Base-by-base conservation (phyloP, 2,329 filamentous ascomycete genomes). In the Xylariaceae sp. region DNA sequence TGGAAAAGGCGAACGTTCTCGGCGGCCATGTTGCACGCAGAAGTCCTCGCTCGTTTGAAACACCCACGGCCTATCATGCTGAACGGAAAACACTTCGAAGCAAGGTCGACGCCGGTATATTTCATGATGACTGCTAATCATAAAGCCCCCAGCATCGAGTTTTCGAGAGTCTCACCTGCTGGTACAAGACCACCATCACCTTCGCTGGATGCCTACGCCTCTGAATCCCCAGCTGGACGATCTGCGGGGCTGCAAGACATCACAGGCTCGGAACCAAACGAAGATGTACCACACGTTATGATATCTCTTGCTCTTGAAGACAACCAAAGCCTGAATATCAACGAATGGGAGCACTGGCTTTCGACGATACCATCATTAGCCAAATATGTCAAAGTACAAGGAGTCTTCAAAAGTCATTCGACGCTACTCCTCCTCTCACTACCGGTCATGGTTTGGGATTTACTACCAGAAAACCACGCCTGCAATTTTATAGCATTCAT, bases 81-180 rank as follows among this genome's bases (percentile, higher is more conserved):
- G 50, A 78, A 80, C 48, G 77, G 77, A 39, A 76, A 72, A 57
- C 68, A 72, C 15, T 77, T 78, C 35, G 76, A 80, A 52, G 73
- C 74, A 28, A 69, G 76, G 30, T 76, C 76, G 2, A 80, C 77
- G 0, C 76, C 77, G 0, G 74, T 80, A 4, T 77, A 81, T 50
- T 79, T 79, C 51, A 80, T 80, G 73, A 79, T 79, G 75, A 80
- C 77, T 2, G 68, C 74, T 15, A 78, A 80, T 43, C 76, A 79
- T 53, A 75, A 68, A 43, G 74, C 73, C 1, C 74, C 74, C 0
- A 79, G 76, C 42, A 80, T 81, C 33, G 76, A 80, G 53, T 59
- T 80, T 28, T 69, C 69, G 4, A 65, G 68, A 18, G 57, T 67
- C 12, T 32, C 67, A 3, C 53, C 65, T 3, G 44, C 51, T 4